Percentiles rank a stretch among this genome's conserved stretches.
Conservation (phyloP, 1,284 basidiomycete genomes). For the Apiotrichum domesticum region DNA sequence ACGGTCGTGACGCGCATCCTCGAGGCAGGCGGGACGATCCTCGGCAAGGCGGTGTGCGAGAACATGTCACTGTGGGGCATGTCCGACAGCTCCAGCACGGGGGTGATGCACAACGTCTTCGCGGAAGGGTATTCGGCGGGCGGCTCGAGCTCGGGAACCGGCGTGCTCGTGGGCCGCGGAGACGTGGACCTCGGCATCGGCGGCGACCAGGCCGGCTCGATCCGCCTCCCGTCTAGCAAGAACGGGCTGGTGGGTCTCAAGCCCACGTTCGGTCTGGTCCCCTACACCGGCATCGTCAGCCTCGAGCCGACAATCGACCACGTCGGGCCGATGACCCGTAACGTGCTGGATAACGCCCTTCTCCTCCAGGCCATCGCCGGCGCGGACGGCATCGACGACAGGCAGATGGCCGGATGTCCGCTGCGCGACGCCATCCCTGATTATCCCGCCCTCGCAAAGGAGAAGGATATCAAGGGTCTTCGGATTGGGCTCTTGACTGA, state of each 20-base stretch:
- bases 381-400: slow-evolving; percentile 51
- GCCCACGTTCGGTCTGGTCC: slow-evolving; percentile 52
- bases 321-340: slow-evolving; percentile 37
- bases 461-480: slow-evolving; percentile 39
- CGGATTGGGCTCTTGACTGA: slow-evolving; percentile 50
- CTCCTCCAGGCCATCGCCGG: slow-evolving; percentile 52
- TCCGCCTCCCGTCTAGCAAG: slow-evolving; percentile 50
- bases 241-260: slow-evolving; percentile 54
- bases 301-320: slow-evolving; percentile 50
- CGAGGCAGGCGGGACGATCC: slow-evolving; percentile 48
- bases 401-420: slow-evolving; percentile 51
- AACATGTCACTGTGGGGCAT: slow-evolving; percentile 26
- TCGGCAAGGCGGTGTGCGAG: slow-evolving; percentile 49
- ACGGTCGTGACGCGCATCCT: slow-evolving; percentile 51
- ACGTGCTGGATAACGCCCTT: slow-evolving; percentile 49
- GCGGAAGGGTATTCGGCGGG: slow-evolving; percentile 50
- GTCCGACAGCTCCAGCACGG: slow-evolving; percentile 13
- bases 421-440: slow-evolving; percentile 46
- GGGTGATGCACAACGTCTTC: slow-evolving; percentile 50
- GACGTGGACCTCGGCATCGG: slow-evolving; percentile 52
- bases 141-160: slow-evolving; percentile 52
- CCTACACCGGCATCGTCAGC: slow-evolving; percentile 51
- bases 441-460: slow-evolving; percentile 33
- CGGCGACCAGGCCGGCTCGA: slow-evolving; percentile 51
- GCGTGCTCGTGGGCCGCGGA: slow-evolving; percentile 48